Evolutionary conservation across 2,329 filamentous ascomycete genomes (phyloP), one percentile per base, ranked within the genome.

Genomic region (Aspergillus ustus): DNA sequence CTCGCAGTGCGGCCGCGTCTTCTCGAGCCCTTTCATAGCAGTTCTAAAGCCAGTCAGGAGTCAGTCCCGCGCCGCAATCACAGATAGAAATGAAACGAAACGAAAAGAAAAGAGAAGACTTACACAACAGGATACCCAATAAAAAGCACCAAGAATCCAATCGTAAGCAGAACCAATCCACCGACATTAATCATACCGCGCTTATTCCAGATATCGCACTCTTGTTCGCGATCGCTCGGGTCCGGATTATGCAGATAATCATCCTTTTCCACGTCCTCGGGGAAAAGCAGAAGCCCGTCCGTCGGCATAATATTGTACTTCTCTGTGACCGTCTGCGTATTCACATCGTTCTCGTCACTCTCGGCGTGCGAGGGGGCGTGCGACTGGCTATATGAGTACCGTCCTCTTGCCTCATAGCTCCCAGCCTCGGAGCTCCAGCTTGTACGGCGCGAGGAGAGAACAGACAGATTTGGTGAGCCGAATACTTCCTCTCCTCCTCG

Each of bases 221-320:
- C 85, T 50, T 84, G 81, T 54, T 82, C 77, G 45, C 87, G 82
- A 51, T 90, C 88, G 56, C 84, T 83, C 1, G 87, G 85, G 69
- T 89, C 87, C 0, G 89, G 89, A 68, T 91, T 90, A 72, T 91
- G 89, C 64, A 91, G 70, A 65, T 85, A 89, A 70, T 91, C 89
- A 71, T 91, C 89, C 69, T 90, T 90, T 73, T 91, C 89, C 22
- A 90, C 85, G 70, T 91, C 89, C 72, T 91, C 87, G 0, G 89
- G 89, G 67, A 88, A 91, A 20, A 91, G 77, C 45, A 91, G 73
- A 56, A 91, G 76, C 6, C 87, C 87, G 15, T 87, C 85, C 2
- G 87, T 88, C 0, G 89, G 88, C 72, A 86, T 81, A 57, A 91
- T 91, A 70, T 90, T 90, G 75, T 89, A 91, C 74, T 91, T 91